Evolutionary conservation across 2,329 filamentous ascomycete species (phyloP).

Genomic region (Aureobasidium sp.): DNA sequence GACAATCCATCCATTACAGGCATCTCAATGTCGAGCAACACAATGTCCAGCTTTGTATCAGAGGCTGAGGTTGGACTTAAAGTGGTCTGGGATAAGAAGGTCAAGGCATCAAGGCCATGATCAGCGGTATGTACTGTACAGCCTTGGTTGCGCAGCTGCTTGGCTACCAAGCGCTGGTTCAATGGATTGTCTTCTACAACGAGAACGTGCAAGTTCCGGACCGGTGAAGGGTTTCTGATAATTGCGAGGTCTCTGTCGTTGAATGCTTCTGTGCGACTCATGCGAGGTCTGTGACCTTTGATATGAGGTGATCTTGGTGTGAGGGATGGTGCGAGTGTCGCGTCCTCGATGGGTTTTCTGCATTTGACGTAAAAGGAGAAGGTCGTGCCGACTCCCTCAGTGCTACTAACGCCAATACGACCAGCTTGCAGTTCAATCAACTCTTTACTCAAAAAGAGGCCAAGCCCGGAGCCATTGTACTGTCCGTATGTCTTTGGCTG

Average conservation of each 20-base stretch:
- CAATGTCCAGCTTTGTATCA: conserved; percentile 44
- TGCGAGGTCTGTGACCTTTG: conserved; percentile 57
- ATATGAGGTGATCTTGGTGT: no score
- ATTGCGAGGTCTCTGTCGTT: conserved; percentile 6
- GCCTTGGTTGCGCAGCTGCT: conserved; percentile 41
- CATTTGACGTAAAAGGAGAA: conserved; percentile 78
- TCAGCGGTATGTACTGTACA: conserved; percentile 42
- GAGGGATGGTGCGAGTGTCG: no score
- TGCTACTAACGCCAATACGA: conserved; percentile 49
- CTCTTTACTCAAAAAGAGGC: conserved; percentile 73
- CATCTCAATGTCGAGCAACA: conserved; percentile 64
- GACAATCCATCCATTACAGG: conserved; percentile 76
- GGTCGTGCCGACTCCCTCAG: conserved; percentile 65
- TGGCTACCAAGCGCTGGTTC: conserved; percentile 45
- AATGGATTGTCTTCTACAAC: conserved; percentile 36
- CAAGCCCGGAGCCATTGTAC: conserved; percentile 76
- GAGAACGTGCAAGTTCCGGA: no score
- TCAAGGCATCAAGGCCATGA: conserved; percentile 42
- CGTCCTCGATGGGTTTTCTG: no score
- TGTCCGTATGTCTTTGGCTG: conserved; percentile 74
- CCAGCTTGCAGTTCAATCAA: conserved; percentile 77
- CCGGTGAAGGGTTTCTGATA: no score
- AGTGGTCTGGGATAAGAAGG: conserved; percentile 34
- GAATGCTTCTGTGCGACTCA: conserved; percentile 2
- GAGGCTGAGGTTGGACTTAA: conserved; percentile 21